These are phyloP conservation scores for Collybia sordida DNA, from an alignment of 768 basidiomycete genomes.

Conservation along the genomic window DNA sequence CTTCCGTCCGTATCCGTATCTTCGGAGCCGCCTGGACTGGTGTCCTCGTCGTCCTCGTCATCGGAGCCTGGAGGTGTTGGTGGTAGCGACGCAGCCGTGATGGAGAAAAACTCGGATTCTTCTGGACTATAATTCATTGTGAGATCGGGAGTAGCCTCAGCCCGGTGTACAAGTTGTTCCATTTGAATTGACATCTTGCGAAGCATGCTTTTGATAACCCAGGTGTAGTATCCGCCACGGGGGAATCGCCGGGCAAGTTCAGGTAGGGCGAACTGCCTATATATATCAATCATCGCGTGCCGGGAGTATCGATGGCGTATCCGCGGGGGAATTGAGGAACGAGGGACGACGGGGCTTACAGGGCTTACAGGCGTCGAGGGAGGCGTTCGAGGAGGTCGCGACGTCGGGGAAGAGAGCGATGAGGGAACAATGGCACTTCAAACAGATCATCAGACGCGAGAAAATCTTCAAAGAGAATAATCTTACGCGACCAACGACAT, in stretches of 20 bases:
- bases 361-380: conserved; percentile 11
- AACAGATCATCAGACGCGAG: conserved; percentile 15
- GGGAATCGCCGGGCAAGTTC: conserved; percentile 44
- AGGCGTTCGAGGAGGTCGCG: conserved; percentile 28
- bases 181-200: conserved; percentile 43
- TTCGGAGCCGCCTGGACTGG: background rate
- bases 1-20: conserved; percentile 48
- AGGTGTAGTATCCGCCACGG: conserved; percentile 44
- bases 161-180: conserved; percentile 38
- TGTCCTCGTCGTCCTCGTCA: conserved; percentile 34
- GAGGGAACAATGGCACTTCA: conserved; percentile 26
- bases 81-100: conserved; percentile 29
- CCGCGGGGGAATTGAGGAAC: conserved; percentile 48
- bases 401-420: conserved; percentile 27
- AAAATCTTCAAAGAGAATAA: conserved; percentile 8
- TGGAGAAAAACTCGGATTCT: conserved; percentile 25
- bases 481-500: conserved; percentile 70
- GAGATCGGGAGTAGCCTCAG: conserved; percentile 17
- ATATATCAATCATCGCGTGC: conserved; percentile 46
- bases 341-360: conserved; percentile 22
- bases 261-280: conserved; percentile 57
- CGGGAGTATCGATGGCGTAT: conserved; percentile 63
- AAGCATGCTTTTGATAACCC: conserved; percentile 56
- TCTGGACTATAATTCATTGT: conserved; percentile 9
- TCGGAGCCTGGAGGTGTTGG: conserved; percentile 35